Evolutionary conservation across 495 filamentous ascomycete genomes (phyloP).

Genomic region (Terfezia boudieri): DNA sequence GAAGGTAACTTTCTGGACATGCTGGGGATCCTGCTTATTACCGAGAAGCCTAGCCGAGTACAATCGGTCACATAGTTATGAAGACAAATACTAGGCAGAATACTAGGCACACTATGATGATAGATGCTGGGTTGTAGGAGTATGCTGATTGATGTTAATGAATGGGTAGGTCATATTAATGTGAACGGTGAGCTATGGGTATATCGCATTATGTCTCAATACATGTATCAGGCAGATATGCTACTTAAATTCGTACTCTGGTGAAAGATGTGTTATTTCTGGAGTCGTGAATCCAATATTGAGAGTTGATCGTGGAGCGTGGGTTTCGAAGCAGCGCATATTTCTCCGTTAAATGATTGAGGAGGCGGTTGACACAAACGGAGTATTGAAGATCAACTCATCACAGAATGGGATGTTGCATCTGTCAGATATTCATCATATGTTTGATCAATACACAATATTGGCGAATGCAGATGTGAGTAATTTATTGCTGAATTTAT

Average conservation of each 20-base stretch:
- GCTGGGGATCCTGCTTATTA: too few species aligned
- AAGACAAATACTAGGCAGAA: too few species aligned
- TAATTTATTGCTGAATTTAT: background rate
- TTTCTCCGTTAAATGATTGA: background rate
- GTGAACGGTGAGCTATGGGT: background rate
- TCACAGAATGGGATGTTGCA: background rate
- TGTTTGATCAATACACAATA: background rate
- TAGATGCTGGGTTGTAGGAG: too few species aligned
- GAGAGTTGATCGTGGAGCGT: background rate
- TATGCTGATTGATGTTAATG: background rate
- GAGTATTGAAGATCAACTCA: background rate
- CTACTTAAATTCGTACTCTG: background rate
- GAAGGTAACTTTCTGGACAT: too few species aligned
- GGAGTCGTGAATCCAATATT: background rate
- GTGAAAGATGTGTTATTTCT: background rate
- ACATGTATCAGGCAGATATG: background rate
- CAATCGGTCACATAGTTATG: too few species aligned
- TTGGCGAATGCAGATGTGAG: constrained; percentile 3
- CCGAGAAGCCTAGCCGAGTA: too few species aligned
- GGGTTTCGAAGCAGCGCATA: background rate
- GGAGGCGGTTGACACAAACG: background rate
- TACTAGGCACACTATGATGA: too few species aligned
- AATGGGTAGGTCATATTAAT: background rate
- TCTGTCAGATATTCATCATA: background rate
- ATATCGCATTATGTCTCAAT: background rate